Evolutionary conservation across 169 alveolate species (phyloP).

Genomic region (Plasmodium adleri): DNA sequence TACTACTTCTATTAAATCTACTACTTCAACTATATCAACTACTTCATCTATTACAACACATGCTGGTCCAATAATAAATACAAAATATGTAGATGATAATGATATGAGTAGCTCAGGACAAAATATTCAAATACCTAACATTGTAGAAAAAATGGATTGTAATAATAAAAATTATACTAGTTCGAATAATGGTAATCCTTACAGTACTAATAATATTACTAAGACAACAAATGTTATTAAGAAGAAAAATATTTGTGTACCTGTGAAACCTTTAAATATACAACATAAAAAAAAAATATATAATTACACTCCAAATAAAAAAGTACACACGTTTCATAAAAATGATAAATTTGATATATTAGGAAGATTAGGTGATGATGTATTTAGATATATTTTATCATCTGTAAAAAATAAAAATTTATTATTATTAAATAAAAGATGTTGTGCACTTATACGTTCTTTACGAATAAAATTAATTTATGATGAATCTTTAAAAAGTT

Average conservation of each 20-base stretch:
- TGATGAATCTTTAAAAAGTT: slow-evolving; percentile 60
- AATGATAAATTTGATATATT: slow-evolving; percentile 50
- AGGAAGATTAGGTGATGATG: slow-evolving; percentile 46
- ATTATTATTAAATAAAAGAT: slow-evolving; percentile 37
- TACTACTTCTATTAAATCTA: not conserved
- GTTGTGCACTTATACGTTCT: slow-evolving; percentile 22
- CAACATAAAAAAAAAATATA: slow-evolving; percentile 13
- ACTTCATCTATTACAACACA: no score
- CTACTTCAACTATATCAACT: no score
- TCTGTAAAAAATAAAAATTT: slow-evolving; percentile 46
- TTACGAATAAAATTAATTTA: slow-evolving; percentile 31
- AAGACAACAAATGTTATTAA: slow-evolving; percentile 5
- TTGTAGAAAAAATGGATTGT: no score
- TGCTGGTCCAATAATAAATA: no score
- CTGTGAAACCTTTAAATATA: slow-evolving; percentile 19
- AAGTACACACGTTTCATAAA: slow-evolving; percentile 15
- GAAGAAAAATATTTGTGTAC: slow-evolving; percentile 64
- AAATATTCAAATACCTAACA: no score
- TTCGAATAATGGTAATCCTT: no score
- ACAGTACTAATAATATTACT: not conserved
- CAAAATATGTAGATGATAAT: no score
- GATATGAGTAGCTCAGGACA: no score
- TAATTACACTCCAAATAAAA: not conserved
- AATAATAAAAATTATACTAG: no score
- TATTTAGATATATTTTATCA: slow-evolving; percentile 60